phyloP scores from a whole-genome alignment of 1,139 yeast species.

The Blastobotrys aristatus region DNA sequence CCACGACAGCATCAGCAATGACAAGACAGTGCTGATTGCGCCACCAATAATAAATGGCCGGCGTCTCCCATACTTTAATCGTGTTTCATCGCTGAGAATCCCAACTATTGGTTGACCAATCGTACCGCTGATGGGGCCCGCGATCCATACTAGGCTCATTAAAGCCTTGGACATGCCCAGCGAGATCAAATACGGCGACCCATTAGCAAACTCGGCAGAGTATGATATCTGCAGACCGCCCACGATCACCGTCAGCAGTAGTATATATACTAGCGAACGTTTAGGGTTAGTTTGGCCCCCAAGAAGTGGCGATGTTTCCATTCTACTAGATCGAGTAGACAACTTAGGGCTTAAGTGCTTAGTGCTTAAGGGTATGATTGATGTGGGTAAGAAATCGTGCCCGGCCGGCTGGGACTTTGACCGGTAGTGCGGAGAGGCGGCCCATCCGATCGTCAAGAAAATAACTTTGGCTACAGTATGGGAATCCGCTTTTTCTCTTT shows the following conservation, averaged over 20 bases:
- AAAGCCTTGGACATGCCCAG: slow-evolving; percentile 50
- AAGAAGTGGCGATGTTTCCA: slow-evolving; percentile 6
- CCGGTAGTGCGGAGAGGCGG: no score
- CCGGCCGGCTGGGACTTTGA: no score
- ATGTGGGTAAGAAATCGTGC: no score
- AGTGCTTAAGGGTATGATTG: no score
- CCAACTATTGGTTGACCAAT: slow-evolving; percentile 59
- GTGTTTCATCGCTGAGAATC: slow-evolving; percentile 47
- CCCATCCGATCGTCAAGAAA: no score
- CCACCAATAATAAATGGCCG: slow-evolving; percentile 53
- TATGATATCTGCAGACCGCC: slow-evolving; percentile 52
- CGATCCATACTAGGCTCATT: slow-evolving; percentile 55
- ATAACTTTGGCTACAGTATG: no score
- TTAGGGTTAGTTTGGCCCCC: slow-evolving; percentile 29
- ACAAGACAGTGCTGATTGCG: slow-evolving; percentile 41
- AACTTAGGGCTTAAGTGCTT: no score
- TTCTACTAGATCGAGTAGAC: no score
- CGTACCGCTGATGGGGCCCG: slow-evolving; percentile 61
- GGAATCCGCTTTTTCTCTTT: no score
- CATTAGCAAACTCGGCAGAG: slow-evolving; percentile 52
- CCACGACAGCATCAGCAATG: slow-evolving; percentile 45
- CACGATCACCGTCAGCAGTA: slow-evolving; percentile 43
- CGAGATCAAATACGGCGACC: slow-evolving; percentile 46
- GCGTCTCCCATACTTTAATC: slow-evolving; percentile 44
- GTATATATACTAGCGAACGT: slow-evolving; percentile 40